Base-by-base conservation (phyloP, 1,284 basidiomycete species). In the Sutorius eximius region DNA sequence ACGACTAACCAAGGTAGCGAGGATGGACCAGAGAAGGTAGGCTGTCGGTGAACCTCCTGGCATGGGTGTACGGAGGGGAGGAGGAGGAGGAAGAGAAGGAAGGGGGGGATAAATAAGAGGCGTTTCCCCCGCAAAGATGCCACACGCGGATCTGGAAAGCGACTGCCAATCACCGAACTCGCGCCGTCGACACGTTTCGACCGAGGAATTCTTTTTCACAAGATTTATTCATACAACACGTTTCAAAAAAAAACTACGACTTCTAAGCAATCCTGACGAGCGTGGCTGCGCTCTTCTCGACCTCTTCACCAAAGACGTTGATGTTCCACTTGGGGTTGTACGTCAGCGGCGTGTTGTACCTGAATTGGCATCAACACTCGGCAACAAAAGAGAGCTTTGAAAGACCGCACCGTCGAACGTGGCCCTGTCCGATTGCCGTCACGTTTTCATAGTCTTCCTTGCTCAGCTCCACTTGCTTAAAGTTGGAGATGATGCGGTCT, bases 1-100 rank as follows among this genome's bases (percentile, higher is more conserved):
- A 5, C 1, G 4, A 18, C 84, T 71, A 63, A 88, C 86, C 59
- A 83, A 73, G 59, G 76, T 77, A 5, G 86, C 75, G 52, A 89
- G 75, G 48, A 88, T 78, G 48, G 86, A 78, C 86, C 87, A 89
- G 51, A 87, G 77, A 44, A 88, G 77, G 67, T 81, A 89, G 55
- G 85, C 82, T 44, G 85, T 78, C 11, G 86, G 78, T 45, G 86
- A 87, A 61, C 85, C 85, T 68, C 75, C 79, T 70, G 79, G 81
- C 85, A 89, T 88, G 71, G 61, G 71, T 34, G 3, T 42, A 18
- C 9, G 24, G 27, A 13, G 3, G 36, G 16, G 24, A 27, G 5
- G n/a, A 34, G 12, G 15, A 9, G 16, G 32, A 20, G 11, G 38
- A 38, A 41, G 34, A 42, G 40, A 34, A 24, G 45, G 22, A 40